Evolutionary conservation across 2,329 filamentous ascomycete species (phyloP), one percentile per base, ranked within the genome.

Genomic region (Aspergillus sp.): DNA sequence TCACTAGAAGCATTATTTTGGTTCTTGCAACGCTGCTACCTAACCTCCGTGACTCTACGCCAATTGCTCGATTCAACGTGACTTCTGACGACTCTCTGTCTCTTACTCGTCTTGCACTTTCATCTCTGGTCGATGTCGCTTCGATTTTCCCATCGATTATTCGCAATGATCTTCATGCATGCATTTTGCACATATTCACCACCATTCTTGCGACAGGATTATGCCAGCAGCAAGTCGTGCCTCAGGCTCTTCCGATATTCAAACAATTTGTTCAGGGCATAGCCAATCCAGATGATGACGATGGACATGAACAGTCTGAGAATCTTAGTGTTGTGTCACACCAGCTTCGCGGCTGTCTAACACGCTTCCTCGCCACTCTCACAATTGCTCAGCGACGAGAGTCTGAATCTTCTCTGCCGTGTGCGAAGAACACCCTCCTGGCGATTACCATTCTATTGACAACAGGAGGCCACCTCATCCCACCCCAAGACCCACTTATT

Each of bases 111-210:
- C 82, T 86, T 2, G 85, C 89, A 1, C 76, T 98, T 2, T 86
- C 90, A 47, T 88, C 93, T 1, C 79, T 98, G 2, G 93, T 97
- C 4, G 89, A 97, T 60, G 90, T 93, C 1, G 90, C 93, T 6
- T 88, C 94, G 49, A 90, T 97, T 11, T 98, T 98, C 68, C 94
- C 94, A 0, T 83, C 88, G 2, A 90, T 98, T 57, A 98, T 98
- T 72, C 93, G 93, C 62, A 91, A 90, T 7, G 93, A 98, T 64
- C 77, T 98, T 6, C 90, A 97, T 61, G 91, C 93, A 33, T 97
- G 91, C 60, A 95, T 97, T 53, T 80, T 98, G 39, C 90, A 98
- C 70, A 95, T 97, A 43, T 96, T 97, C 61, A 86, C 88, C 42
- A 95, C 90, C 0, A 93, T 95, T 45, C 78, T 98, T 9, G 86